Conservation (phyloP, 192 early-diverging fungal species). For the Backusella luteola region DNA sequence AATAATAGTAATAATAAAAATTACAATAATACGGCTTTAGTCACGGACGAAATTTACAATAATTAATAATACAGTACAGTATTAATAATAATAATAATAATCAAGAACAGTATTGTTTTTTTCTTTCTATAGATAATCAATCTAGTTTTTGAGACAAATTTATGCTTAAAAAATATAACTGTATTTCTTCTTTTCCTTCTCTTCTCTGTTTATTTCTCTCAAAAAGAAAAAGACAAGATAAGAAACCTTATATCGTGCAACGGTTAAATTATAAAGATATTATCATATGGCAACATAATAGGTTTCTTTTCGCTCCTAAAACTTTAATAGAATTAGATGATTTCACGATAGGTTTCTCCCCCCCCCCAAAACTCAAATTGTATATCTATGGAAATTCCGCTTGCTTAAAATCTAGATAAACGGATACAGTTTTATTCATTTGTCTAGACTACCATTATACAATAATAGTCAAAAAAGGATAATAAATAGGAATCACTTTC, state of each 20-base stretch:
- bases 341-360: neutral
- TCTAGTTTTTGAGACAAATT: neutral
- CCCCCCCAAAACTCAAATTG: neutral
- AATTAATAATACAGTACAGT: neutral
- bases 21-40: neutral
- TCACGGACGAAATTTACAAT: neutral
- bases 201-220: neutral
- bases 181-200: neutral
- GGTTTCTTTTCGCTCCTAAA: neutral
- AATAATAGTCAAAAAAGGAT: neutral
- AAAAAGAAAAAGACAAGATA: neutral
- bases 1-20: neutral
- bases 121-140: neutral
- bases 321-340: neutral
- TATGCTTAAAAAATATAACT: neutral
- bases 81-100: neutral
- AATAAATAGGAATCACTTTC: neutral
- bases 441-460: neutral
- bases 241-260: neutral
- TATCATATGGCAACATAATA: neutral
- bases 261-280: neutral
- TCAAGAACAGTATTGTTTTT: neutral
- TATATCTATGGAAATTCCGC: neutral
- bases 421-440: neutral
- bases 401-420: neutral